Evolutionary conservation across 805 yeast species (phyloP), one percentile per base, ranked within the genome.

Genomic region (Saturnispora mendoncae): DNA sequence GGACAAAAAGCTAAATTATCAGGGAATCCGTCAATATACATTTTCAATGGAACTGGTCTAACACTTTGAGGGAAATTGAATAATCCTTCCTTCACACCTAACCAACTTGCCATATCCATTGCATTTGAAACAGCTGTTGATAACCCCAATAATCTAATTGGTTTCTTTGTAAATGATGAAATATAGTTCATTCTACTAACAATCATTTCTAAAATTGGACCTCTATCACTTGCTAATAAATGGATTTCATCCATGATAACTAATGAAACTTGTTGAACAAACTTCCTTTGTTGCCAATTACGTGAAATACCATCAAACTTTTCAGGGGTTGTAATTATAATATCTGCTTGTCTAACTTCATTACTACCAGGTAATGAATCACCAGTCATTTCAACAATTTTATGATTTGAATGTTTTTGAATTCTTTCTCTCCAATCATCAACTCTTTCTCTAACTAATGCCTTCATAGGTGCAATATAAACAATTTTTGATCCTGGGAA

Each of bases 401-500:
- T 71, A 46, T 69, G 66, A 7, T 50, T 56, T 0, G 81, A 71
- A 28, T 67, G 66, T 33, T 53, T 53, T 23, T 71, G 61, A 17
- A 80, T 69, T 26, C 84, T 57, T 13, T 57, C 62, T 27, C 76
- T 58, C 94, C 94, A 84, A 52, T 84, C 94, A 49, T 78, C 84
- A 14, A 84, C 90, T 55, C 94, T 68, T 58, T 84, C 94, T 40
- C 88, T 64, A 2, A 84, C 94, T 51, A 84, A 69, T 0, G 94
- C 94, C 52, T 84, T 84, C 94, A 84, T 84, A 2, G 94, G 94
- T 0, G 94, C 94, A 63, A 84, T 82, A 55, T 84, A 84, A 6
- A 84, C 90, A 20, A 84, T 71, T 51, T 87, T 87, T 2, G 85
- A 76, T 9, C 79, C 76, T 0, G 97, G 96, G 44, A 71, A 78